Base-by-base conservation (phyloP, 495 filamentous ascomycete species). In the Podospora tetraspora region DNA sequence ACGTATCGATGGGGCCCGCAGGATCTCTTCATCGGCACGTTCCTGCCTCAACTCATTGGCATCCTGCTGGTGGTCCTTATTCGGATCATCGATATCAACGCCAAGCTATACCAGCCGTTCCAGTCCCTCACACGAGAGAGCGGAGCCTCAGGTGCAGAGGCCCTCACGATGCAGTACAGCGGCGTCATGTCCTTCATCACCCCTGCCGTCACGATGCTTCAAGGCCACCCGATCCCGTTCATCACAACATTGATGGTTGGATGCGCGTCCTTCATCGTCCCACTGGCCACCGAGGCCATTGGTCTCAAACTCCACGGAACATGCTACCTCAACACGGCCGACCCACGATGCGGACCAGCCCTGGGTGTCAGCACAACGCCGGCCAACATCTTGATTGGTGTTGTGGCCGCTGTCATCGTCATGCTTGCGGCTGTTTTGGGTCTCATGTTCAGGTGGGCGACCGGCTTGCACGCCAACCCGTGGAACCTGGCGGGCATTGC, bases 81-180 rank as follows among this genome's bases (percentile, higher is more conserved):
- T 11, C 72, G 76, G 11, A 71, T 80, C 58, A 75, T 80, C 67
- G 78, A 80, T 69, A 73, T 76, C 30, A 79, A 78, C 70, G 75
- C 72, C 0, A 80, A 80, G 68, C 73, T 79, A 11, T 77, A 76
- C 59, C 76, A 80, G 62, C 78, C 78, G n/a, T 80, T 77, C 71
- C 76, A 77, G 25, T 66, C 72, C 3, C 72, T 80, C 4, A 67
- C 75, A 8, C 25, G 21, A 3, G 58, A 60, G 16, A 69, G 68
- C 43, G 75, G 74, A 24, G 66, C 62, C 1, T 30, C 58, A 1
- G 74, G 70, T 1, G 29, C 68, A 3, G 67, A 74, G 23, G 73
- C 76, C 1, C 63, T 80, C 13, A 73, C 71, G 27, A 70, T 75
- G 61, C 68, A 76, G 60, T 75, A 78, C 71, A 69, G 70, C 2